Percentiles rank a stretch among this genome's conserved stretches.
Evolutionary conservation across 176 grass and related monocot species (phyloP).

Genomic region (Oryza meridionalis): DNA sequence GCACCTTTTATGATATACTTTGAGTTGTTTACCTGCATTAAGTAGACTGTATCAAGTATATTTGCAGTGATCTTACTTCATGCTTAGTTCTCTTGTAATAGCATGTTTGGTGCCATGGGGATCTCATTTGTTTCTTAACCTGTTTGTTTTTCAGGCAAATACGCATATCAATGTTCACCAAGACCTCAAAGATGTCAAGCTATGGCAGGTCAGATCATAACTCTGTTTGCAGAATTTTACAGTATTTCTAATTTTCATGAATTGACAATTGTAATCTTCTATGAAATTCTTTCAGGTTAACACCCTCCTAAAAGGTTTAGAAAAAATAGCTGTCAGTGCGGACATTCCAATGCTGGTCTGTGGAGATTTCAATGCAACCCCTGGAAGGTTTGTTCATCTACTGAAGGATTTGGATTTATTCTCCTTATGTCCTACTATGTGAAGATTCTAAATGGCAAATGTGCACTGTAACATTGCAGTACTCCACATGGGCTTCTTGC

Average conservation of each 20-base stretch:
- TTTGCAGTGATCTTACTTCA: neutral
- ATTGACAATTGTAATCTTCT: neutral
- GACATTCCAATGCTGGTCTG: constrained; percentile 97
- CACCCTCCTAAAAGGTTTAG: constrained; percentile 88
- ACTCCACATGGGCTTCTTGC: constrained; percentile 82
- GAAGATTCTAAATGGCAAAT: constrained; percentile 31
- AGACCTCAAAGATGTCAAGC: constrained; percentile 86
- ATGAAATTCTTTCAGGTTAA: constrained; percentile 57
- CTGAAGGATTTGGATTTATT: constrained; percentile 8
- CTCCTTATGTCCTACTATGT: neutral
- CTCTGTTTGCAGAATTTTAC: constrained; percentile 19
- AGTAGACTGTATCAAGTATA: neutral
- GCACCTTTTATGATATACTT: neutral
- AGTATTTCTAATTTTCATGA: constrained; percentile 27
- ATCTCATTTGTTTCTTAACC: constrained; percentile 27
- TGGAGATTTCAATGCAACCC: constrained; percentile 88
- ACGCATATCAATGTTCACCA: constrained; percentile 89
- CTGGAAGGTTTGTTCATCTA: constrained; percentile 68
- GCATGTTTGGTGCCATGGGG: neutral
- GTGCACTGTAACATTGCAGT: constrained; percentile 45
- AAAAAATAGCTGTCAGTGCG: constrained; percentile 92
- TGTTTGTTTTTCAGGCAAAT: constrained; percentile 66
- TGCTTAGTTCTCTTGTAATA: constrained; percentile 13
- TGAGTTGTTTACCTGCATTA: neutral
- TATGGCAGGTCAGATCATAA: constrained; percentile 75